A percentile compares a stretch with the other conserved stretches of the same genome.
These are phyloP conservation scores for Colletotrichum salicis DNA, from an alignment of 2,329 filamentous ascomycete genomes.

Conservation along the genomic window DNA sequence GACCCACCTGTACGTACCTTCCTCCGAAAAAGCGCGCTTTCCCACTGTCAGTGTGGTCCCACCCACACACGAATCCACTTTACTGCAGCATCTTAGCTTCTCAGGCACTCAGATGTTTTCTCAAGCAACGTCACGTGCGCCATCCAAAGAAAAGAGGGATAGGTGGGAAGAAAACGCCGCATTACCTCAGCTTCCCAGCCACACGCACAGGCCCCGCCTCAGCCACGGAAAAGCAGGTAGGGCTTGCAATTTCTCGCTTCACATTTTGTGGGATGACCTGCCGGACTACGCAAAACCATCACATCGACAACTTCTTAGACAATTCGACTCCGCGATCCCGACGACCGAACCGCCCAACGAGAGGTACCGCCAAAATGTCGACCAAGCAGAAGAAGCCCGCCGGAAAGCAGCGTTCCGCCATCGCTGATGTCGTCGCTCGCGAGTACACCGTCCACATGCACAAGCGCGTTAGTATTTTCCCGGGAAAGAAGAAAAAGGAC, in stretches of 20 bases:
- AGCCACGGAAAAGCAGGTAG: conserved; percentile 11
- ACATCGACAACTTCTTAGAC: conserved; percentile 35
- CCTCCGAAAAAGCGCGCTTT: conserved; percentile 10
- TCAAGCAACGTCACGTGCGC: not conserved
- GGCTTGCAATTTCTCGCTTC: conserved; percentile 34
- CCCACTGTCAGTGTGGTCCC: not conserved
- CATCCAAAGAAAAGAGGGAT: not conserved
- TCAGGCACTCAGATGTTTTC: not conserved
- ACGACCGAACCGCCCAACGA: conserved; percentile 33
- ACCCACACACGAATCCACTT: not conserved
- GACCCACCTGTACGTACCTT: conserved; percentile 22
- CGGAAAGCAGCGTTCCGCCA: conserved; percentile 88
- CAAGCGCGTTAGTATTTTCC: conserved; percentile 72
- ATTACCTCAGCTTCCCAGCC: conserved; percentile 3
- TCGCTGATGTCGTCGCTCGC: conserved; percentile 98
- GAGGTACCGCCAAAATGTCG: conserved; percentile 66
- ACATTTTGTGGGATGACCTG: conserved; percentile 33
- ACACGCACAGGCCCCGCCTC: conserved; percentile 7
- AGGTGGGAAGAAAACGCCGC: not conserved
- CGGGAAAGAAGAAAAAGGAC: conserved; percentile 48
- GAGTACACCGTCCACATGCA: conserved; percentile 99
- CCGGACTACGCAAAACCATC: conserved; percentile 18
- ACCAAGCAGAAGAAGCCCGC: conserved; percentile 70
- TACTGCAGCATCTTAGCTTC: not conserved
- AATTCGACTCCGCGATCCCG: conserved; percentile 32